phyloP scores from a whole-genome alignment of 2,329 filamentous ascomycete genomes.

The Gliomastix tumulicola region DNA sequence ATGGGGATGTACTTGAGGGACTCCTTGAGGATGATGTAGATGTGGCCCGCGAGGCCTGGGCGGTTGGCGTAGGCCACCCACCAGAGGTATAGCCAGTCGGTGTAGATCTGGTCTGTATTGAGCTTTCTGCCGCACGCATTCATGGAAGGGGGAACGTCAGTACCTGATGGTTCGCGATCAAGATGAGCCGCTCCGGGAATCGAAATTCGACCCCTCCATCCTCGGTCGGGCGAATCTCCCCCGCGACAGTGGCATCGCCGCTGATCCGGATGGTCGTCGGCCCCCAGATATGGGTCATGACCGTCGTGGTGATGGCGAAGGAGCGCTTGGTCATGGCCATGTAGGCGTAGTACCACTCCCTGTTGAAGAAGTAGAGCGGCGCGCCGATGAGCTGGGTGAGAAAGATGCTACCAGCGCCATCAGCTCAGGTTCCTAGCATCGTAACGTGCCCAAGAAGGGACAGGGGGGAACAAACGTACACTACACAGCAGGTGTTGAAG shows the following conservation, averaged over 20 bases:
- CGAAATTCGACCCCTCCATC: conserved; percentile 71
- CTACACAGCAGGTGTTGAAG: conserved; percentile 39
- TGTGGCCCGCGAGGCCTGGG: conserved; percentile 72
- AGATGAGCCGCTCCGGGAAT: conserved; percentile 73
- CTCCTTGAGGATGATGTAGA: conserved; percentile 89
- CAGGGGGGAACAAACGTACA: conserved; percentile 28
- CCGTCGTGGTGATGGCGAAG: conserved; percentile 71
- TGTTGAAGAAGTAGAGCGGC: conserved; percentile 69
- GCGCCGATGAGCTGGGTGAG: conserved; percentile 69
- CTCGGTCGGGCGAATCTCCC: conserved; percentile 61
- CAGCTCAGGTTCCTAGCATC: background rate
- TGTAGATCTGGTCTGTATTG: conserved; percentile 56
- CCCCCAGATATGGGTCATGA: conserved; percentile 82
- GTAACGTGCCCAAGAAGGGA: background rate
- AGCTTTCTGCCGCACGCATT: too few species aligned
- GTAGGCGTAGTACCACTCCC: conserved; percentile 74
- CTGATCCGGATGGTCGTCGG: conserved; percentile 79
- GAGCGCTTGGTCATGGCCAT: conserved; percentile 83
- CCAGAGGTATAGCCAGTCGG: conserved; percentile 90
- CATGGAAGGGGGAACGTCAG: too few species aligned
- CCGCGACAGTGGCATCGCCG: conserved; percentile 72
- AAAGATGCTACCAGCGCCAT: conserved; percentile 42
- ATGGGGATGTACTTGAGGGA: conserved; percentile 76
- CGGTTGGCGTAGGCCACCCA: conserved; percentile 80
- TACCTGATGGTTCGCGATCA: conserved; percentile 84